Base-by-base conservation (phyloP, 169 alveolate genomes). In the Besnoitia besnoiti region DNA sequence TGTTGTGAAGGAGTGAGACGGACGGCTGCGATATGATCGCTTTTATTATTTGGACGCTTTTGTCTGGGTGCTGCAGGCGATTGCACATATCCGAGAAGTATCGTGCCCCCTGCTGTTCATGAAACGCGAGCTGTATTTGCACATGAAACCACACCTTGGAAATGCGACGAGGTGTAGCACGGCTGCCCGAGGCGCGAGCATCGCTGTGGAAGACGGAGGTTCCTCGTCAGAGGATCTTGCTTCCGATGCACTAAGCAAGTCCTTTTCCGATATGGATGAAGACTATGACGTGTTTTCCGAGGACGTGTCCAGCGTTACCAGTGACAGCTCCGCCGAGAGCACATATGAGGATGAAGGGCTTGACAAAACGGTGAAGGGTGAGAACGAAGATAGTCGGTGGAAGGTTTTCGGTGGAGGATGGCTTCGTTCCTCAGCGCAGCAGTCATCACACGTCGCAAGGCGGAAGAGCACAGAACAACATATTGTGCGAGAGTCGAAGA, bases 81-180 rank as follows among this genome's bases (percentile, higher is more conserved):
- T n/a, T 37, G 47, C 82, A 73, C 82, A 73, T 73, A 73, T 73
- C n/a, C 82, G 82, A 10, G 82, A 73, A 73, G 82, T 73, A 10
- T 35, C 82, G 12, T 73, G 82, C n/a, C 82, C 82, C 16, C 82
- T 73, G 82, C 24, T 73, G 5, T 30, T n/a, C 46, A 7, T 73
- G 82, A n/a, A 42, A n/a, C 82, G 82, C 24, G 47, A 55, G 30
- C 24, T 55, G 67, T 55, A 1, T 5, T n/a, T 55, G 30, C 67
- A 55, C 24, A 3, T 55, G 24, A 55, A 55, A n/a, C 67, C 67
- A 5, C 30, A 5, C 12, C 27, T 55, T 0, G 67, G 12, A 55
- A n/a, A n/a, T n/a, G n/a, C n/a, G n/a, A n/a, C n/a, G n/a, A n/a
- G n/a, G n/a, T n/a, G n/a, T n/a, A n/a, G n/a, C n/a, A n/a, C n/a